Conservation (phyloP, 305 asterid species). For the Lippia alba region DNA sequence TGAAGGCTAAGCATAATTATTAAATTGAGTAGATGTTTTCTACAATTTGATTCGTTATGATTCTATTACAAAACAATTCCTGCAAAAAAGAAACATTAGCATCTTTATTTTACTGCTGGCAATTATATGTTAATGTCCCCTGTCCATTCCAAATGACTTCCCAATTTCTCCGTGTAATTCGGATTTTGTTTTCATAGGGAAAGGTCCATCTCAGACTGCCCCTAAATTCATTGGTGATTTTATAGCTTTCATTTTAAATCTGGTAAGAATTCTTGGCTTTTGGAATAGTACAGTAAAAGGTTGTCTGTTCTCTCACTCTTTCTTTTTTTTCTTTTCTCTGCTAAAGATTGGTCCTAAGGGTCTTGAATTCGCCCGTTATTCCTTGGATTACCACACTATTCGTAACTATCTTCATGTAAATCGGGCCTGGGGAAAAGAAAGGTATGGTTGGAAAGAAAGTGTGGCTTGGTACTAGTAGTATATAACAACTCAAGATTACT, state of each 20-base stretch:
- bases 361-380: constrained; percentile 92
- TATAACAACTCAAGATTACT: constrained; percentile 13
- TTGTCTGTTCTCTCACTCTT: constrained; percentile 32
- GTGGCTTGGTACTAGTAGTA: neutral
- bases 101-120: neutral
- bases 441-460: constrained; percentile 45
- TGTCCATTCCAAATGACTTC: constrained; percentile 8
- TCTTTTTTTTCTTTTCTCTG: too few relatives aligned
- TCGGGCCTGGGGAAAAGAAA: constrained; percentile 88
- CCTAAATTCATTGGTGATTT: constrained; percentile 82
- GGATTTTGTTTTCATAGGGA: constrained; percentile 47
- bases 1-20: too few relatives aligned
- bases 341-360: constrained; percentile 92
- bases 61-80: constrained; percentile 5
- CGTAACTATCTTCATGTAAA: constrained; percentile 81
- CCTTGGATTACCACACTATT: constrained; percentile 94
- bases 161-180: constrained; percentile 22
- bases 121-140: constrained; percentile 7
- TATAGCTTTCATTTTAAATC: constrained; percentile 79
- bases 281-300: constrained; percentile 12
- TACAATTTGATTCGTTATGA: neutral
- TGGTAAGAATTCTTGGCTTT: constrained; percentile 54
- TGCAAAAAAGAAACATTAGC: constrained; percentile 7
- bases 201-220: constrained; percentile 87
- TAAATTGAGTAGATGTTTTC: too few relatives aligned